phyloP scores from a whole-genome alignment of 2,329 filamentous ascomycete species.

The Diaporthe capsici region DNA sequence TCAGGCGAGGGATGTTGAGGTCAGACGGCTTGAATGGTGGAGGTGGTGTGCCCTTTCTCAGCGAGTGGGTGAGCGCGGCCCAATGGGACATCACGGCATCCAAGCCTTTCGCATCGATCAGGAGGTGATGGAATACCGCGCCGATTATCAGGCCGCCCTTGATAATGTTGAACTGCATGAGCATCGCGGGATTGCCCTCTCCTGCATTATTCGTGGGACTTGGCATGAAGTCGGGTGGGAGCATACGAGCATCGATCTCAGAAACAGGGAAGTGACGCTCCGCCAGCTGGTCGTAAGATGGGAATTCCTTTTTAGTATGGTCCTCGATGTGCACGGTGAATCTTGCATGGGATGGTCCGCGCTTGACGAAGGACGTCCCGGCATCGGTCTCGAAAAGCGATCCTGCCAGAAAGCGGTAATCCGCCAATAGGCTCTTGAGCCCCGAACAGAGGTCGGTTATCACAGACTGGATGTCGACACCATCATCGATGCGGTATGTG shows the following conservation, averaged over 20 bases:
- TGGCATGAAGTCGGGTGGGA: constrained; percentile 3
- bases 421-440: constrained; percentile 3
- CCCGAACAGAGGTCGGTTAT: constrained; percentile 2
- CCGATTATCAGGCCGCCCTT: constrained; percentile 15
- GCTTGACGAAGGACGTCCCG: constrained; percentile 10
- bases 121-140: constrained; percentile 19
- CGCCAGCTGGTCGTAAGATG: neutral
- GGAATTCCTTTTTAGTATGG: neutral
- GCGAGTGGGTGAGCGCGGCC: constrained; percentile 19
- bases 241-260: constrained; percentile 14
- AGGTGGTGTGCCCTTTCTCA: neutral
- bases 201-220: neutral
- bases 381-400: neutral
- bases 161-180: constrained; percentile 23
- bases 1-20: neutral
- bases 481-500: neutral
- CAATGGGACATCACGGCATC: constrained; percentile 19
- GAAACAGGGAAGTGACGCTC: constrained; percentile 18
- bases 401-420: constrained; percentile 24
- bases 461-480: neutral
- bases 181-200: constrained; percentile 3
- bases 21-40: neutral
- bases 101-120: constrained; percentile 9
- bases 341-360: neutral
- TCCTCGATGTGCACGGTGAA: constrained; percentile 22